phyloP scores from a whole-genome alignment of 768 basidiomycete species.

The Tricholoma sp. region DNA sequence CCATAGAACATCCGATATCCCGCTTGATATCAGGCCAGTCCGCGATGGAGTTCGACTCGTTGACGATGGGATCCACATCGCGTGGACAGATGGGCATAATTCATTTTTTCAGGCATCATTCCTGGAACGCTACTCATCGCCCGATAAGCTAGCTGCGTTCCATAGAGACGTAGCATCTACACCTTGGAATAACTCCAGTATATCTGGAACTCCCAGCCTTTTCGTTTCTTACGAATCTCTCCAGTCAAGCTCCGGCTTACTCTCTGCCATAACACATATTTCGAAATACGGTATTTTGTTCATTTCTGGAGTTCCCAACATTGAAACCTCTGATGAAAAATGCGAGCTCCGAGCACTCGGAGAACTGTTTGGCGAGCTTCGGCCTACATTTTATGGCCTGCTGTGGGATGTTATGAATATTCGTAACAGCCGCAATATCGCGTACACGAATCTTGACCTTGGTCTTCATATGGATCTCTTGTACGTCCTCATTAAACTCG shows the following conservation, averaged over 20 bases:
- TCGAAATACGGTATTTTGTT: conserved; percentile 70
- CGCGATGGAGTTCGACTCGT: conserved; percentile 35
- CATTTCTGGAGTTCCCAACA: conserved; percentile 61
- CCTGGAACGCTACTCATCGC: conserved; percentile 40
- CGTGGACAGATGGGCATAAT: conserved; percentile 57
- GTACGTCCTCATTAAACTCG: conserved; percentile 43
- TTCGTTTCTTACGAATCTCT: conserved; percentile 54
- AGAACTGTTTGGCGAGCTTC: conserved; percentile 65
- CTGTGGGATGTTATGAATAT: conserved; percentile 85
- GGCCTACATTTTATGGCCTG: conserved; percentile 86
- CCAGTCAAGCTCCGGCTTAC: conserved; percentile 38
- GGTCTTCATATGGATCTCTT: conserved; percentile 90
- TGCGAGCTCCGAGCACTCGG: conserved; percentile 72
- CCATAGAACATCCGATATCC: conserved; percentile 63
- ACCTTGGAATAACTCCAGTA: conserved; percentile 11
- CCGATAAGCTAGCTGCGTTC: conserved; percentile 13
- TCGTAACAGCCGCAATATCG: conserved; percentile 79
- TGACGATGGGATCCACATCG: conserved; percentile 41
- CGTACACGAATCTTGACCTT: conserved; percentile 87
- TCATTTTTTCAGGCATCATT: conserved; percentile 49
- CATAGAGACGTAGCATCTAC: conserved; percentile 9
- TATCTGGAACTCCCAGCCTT: conserved; percentile 31
- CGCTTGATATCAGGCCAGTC: conserved; percentile 40
- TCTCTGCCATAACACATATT: conserved; percentile 64
- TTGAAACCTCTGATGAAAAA: conserved; percentile 48